Base-by-base conservation (phyloP, 257 asterid genomes). In the Plectranthus barbatus region DNA sequence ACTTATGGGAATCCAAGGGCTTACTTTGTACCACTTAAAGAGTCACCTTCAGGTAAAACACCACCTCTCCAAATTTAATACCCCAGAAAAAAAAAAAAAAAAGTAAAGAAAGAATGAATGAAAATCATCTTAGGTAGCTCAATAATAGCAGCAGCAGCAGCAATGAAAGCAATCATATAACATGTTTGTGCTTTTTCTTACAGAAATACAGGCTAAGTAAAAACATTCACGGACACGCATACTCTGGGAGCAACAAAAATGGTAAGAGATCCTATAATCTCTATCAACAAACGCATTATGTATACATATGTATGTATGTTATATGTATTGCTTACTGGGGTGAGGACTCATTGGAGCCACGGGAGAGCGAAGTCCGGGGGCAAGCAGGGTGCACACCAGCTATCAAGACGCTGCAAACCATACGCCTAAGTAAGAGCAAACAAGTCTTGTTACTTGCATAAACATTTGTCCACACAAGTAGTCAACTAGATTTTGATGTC, bases 1-100 rank as follows among this genome's bases (percentile, higher is more conserved):
- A 75, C 96, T 91, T 47, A 91, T 91, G 98, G 98, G 98, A 56
- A 86, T 88, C 66, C 96, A 66, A 63, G 98, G 98, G 56, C 77
- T 91, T 21, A 91, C 98, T 42, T 74, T 91, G 40, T 91, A 91
- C 77, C 98, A 91, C 81, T 70, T 91, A 42, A 91, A 91, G 84
- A 91, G 98, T 71, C 98, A 91, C 75, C 98, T 91, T 73, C 98
- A 91, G 95, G 97, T 90, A 82, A 39, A 29, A 14, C 31, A 20
- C 10, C 7, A 49, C 1, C 1, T 11, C 5, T 41, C 46, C 40
- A 1, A 40, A 13, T 12, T 40, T 10, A 9, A 39, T 1, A 8
- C 31, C 31, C 5, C 2, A 26, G 31, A 26, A 26, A 26, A 5
- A 26, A 26, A 26, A 26, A 4, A 5, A 5, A 5, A 34, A 34